phyloP scores from a whole-genome alignment of 208 protist genomes.

The Perkinsela sp. region DNA sequence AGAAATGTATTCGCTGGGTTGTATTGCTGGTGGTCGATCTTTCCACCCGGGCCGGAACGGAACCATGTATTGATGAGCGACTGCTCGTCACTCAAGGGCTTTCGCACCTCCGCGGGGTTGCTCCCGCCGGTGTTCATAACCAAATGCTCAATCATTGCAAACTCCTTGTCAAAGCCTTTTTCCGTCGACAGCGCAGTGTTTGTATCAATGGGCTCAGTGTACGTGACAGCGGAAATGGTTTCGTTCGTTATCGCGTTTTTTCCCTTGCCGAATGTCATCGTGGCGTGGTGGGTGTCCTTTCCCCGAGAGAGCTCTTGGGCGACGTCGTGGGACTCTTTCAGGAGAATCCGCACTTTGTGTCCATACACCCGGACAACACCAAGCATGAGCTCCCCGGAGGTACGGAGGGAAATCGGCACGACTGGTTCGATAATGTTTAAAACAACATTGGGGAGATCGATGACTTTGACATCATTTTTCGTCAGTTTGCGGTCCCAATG shows the following conservation, averaged over 20 bases:
- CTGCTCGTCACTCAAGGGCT: not conserved
- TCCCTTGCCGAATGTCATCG: not conserved
- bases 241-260: not conserved
- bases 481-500: constrained; percentile 80
- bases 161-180: not conserved
- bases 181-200: constrained; percentile 7
- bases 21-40: not conserved
- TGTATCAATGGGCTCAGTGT: constrained; percentile 6
- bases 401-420: constrained; percentile 78
- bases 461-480: constrained; percentile 56
- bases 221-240: constrained; percentile 4
- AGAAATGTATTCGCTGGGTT: not conserved
- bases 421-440: constrained; percentile 69
- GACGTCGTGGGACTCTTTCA: constrained; percentile 52
- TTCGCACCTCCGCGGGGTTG: not conserved
- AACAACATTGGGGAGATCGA: constrained; percentile 63
- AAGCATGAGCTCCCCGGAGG: constrained; percentile 77
- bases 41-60: not conserved
- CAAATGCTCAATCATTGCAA: not conserved
- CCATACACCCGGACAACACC: constrained; percentile 85
- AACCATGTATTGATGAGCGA: not conserved
- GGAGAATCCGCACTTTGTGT: constrained; percentile 58
- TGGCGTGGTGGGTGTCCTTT: constrained; percentile 7
- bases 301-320: constrained; percentile 26
- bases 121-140: not conserved